Conservation (phyloP, 805 yeast genomes). For the Huiozyma sinensis region DNA sequence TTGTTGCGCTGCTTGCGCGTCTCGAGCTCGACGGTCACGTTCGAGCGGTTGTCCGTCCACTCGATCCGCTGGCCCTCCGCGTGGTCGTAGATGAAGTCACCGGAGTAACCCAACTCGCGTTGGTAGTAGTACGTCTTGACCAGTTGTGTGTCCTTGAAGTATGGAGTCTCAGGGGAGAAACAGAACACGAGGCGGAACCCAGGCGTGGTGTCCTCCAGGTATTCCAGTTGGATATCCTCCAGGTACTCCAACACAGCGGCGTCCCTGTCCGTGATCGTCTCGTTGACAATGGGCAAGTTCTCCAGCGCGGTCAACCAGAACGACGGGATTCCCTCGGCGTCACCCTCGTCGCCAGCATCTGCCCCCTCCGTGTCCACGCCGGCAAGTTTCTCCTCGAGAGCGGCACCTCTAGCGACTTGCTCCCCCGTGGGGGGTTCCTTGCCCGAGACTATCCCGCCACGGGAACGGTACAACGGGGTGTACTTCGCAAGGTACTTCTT, state of each 20-base stretch:
- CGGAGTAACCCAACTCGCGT: slow-evolving; percentile 85
- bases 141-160: slow-evolving; percentile 60
- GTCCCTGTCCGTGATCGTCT: slow-evolving; percentile 83
- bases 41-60: slow-evolving; percentile 72
- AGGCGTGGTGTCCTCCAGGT: slow-evolving; percentile 51
- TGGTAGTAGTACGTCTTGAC: slow-evolving; percentile 88
- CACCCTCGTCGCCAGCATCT: slow-evolving; percentile 34
- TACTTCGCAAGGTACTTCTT: slow-evolving; percentile 64
- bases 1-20: slow-evolving; percentile 96
- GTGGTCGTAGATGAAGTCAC: slow-evolving; percentile 93
- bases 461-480: slow-evolving; percentile 62
- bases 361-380: slow-evolving; percentile 35
- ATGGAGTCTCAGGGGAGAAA: slow-evolving; percentile 58
- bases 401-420: slow-evolving; percentile 71
- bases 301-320: slow-evolving; percentile 96
- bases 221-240: slow-evolving; percentile 64
- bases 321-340: slow-evolving; percentile 70
- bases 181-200: slow-evolving; percentile 84
- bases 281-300: slow-evolving; percentile 70
- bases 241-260: slow-evolving; percentile 66
- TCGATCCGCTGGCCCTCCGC: slow-evolving; percentile 79
- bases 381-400: slow-evolving; percentile 37
- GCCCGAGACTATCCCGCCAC: slow-evolving; percentile 67
- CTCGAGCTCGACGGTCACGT: slow-evolving; percentile 79
- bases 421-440: slow-evolving; percentile 62